Percentiles rank a stretch among this genome's conserved stretches.
Evolutionary conservation across 1,139 yeast genomes (phyloP).

Genomic region (Candida glucosophila): DNA sequence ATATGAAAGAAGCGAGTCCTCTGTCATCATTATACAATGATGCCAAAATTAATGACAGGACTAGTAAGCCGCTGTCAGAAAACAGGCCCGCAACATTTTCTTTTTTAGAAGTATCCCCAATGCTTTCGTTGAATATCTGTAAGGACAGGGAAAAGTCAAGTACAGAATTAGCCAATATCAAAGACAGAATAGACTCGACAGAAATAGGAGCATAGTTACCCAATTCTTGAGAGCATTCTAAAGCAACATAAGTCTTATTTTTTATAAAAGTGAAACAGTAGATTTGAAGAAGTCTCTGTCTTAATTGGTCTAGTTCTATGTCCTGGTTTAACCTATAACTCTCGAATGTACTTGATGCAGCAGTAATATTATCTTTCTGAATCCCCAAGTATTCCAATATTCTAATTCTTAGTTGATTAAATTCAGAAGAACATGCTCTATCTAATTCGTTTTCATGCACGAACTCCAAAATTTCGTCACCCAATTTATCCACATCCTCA

Average conservation of each 20-base stretch:
- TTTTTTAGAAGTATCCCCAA: constrained; percentile 26
- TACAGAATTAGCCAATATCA: constrained; percentile 40
- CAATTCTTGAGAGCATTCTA: constrained; percentile 40
- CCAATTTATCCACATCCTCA: constrained; percentile 1
- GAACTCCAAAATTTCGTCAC: constrained; percentile 5
- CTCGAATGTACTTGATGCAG: constrained; percentile 23
- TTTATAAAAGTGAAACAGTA: constrained; percentile 35
- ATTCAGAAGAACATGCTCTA: constrained; percentile 13
- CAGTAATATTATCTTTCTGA: constrained; percentile 18
- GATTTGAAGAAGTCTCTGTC: constrained; percentile 18
- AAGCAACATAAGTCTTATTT: constrained; percentile 19
- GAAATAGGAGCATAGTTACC: constrained; percentile 26
- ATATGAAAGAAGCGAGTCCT: constrained; percentile 54
- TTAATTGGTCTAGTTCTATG: constrained; percentile 28
- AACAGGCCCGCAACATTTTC: constrained; percentile 25
- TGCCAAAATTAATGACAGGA: constrained; percentile 46
- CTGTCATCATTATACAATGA: constrained; percentile 45
- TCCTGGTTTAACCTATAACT: constrained; percentile 27
- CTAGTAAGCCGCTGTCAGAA: constrained; percentile 39
- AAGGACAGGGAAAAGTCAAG: constrained; percentile 39
- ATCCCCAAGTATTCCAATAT: constrained; percentile 32
- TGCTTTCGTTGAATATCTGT: constrained; percentile 44
- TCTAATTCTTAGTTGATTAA: constrained; percentile 18
- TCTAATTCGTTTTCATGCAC: constrained; percentile 20
- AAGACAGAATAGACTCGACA: constrained; percentile 30